Evolutionary conservation across 805 yeast species (phyloP).

Genomic region (Jamesozyma piceae): DNA sequence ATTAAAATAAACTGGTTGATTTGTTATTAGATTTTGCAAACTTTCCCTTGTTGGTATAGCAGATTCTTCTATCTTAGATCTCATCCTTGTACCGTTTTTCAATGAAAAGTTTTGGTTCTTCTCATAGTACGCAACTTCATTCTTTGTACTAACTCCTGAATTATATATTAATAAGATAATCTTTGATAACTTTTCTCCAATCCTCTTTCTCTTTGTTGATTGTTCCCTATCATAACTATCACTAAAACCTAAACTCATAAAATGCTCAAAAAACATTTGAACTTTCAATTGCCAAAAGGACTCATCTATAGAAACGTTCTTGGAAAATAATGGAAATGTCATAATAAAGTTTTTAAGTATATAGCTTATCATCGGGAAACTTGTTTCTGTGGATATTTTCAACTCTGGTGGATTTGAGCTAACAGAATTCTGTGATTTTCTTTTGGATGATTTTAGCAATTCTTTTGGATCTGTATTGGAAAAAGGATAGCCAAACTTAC

Average conservation of each 20-base stretch:
- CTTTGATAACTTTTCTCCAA: constrained; percentile 51
- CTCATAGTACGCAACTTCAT: constrained; percentile 43
- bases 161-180: constrained; percentile 61
- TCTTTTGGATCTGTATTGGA: constrained; percentile 35
- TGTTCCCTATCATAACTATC: constrained; percentile 68
- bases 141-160: constrained; percentile 57
- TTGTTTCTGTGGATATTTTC: constrained; percentile 10
- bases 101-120: constrained; percentile 25
- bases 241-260: constrained; percentile 63
- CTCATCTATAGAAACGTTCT: constrained; percentile 34
- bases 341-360: constrained; percentile 53
- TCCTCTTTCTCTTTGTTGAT: constrained; percentile 57
- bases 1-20: constrained; percentile 34
- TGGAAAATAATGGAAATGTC: constrained; percentile 66
- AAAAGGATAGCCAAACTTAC: constrained; percentile 75
- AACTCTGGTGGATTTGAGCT: not conserved
- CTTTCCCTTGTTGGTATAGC: constrained; percentile 36
- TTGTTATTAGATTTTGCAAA: constrained; percentile 25
- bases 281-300: constrained; percentile 74
- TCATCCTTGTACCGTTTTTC: constrained; percentile 23
- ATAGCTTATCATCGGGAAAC: constrained; percentile 61
- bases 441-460: not conserved
- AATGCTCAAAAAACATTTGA: constrained; percentile 73
- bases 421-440: not conserved
- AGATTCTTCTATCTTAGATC: constrained; percentile 27